Base-by-base conservation (phyloP, 257 asterid genomes). In the Nicotiana noctiflora region DNA sequence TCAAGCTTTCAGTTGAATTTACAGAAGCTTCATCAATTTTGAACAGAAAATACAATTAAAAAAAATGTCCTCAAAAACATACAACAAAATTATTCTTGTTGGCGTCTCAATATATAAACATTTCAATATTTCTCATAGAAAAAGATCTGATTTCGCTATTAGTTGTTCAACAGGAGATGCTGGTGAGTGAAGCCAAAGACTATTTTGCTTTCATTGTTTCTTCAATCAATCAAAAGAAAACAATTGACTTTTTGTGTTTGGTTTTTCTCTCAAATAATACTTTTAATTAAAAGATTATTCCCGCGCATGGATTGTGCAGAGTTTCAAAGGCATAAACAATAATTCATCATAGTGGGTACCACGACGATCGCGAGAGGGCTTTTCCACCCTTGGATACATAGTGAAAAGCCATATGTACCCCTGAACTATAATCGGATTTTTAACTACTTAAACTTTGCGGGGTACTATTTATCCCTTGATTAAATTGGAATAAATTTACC, bases 341-440 rank as follows among this genome's bases (percentile, higher is more conserved):
- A 70, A 70, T 70, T 70, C 59, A 70, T 44, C 77, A 21, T 21
- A 21, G 77, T 44, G 76, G 77, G 77, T 46, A 44, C 77, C 37
- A 21, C 59, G 59, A 44, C 37, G 37, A 70, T 13, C 19, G 37
- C 21, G 37, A 70, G 6, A 70, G 46, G 56, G 61, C 82, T 37
- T 37, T 7, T 8, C 8, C 44, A 37, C 11, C 46, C 10, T 37
- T 37, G 0, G 11, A 10, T 40, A 40, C 49, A 40, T 40, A 40
- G 3, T 40, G 3, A 40, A 40, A 40, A 40, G 3, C 0, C 11
- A 8, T 8, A 40, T 7, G 0, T 37, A 40, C 49, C 49, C 10
- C 3, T 0, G n/a, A 40, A 2, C 10, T 7, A 1, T 7, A 7
- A 2, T 2, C 11, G 49, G 11, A 40, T 8, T 8, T 40, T 40